phyloP scores from a whole-genome alignment of 1,284 basidiomycete genomes.

The Austroboletus rostrupii region DNA sequence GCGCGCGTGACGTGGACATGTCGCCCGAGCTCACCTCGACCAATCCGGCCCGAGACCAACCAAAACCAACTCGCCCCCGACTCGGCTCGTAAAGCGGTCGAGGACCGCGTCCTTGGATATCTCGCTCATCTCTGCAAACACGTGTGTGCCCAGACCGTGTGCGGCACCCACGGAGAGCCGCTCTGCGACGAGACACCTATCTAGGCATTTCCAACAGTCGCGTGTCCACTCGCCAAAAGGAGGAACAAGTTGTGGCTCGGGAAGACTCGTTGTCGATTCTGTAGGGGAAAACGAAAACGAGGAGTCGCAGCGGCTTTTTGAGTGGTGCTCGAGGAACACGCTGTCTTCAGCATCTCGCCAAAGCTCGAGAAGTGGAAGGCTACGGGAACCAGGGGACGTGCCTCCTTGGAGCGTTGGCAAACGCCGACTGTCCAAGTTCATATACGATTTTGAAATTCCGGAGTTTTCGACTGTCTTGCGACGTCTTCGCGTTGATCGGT shows the following conservation, averaged over 20 bases:
- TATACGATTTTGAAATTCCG: slow-evolving; percentile 23
- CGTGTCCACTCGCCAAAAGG: slow-evolving; percentile 51
- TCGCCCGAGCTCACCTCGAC: slow-evolving; percentile 42
- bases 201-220: slow-evolving; percentile 69
- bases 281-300: slow-evolving; percentile 19
- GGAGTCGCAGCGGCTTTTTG: slow-evolving; percentile 14
- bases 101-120: slow-evolving; percentile 54
- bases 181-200: slow-evolving; percentile 73
- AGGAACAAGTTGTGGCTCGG: slow-evolving; percentile 7
- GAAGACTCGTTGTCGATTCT: slow-evolving; percentile 3
- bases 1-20: not conserved
- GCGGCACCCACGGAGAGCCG: slow-evolving; percentile 43
- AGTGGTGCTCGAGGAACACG: slow-evolving; percentile 27
- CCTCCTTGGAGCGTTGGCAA: slow-evolving; percentile 8
- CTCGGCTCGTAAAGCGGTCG: slow-evolving; percentile 44
- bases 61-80: slow-evolving; percentile 42
- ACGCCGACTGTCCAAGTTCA: slow-evolving; percentile 7
- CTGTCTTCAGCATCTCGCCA: slow-evolving; percentile 27
- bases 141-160: slow-evolving; percentile 27
- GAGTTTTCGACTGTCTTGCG: slow-evolving; percentile 26
- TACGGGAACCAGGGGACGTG: slow-evolving; percentile 17
- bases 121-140: slow-evolving; percentile 45
- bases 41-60: slow-evolving; percentile 43
- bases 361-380: slow-evolving; percentile 27
- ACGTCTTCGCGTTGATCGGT: slow-evolving; percentile 19